A percentile compares a stretch with the other conserved stretches of the same genome.
These are phyloP conservation scores for Lactarius trivialis DNA, from an alignment of 768 basidiomycete genomes.

Conservation along the genomic window DNA sequence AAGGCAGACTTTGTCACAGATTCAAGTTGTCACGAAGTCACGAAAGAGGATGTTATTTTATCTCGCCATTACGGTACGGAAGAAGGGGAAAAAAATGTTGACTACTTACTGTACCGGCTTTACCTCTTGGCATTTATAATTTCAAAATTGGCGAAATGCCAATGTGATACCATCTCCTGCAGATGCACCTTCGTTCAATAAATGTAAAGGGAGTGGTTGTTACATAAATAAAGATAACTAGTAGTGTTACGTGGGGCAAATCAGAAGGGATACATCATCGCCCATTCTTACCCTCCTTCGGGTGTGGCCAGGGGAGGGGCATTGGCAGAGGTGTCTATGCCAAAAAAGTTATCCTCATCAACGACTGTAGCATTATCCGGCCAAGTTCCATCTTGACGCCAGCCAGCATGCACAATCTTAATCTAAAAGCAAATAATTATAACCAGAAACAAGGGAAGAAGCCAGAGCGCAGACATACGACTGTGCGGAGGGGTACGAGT, in stretches of 20 bases:
- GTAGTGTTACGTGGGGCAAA: background rate
- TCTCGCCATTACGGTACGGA: no score
- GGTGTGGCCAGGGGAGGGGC: background rate
- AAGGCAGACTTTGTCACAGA: no score
- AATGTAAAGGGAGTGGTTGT: background rate
- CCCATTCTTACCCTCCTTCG: background rate
- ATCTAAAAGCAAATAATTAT: slow-evolving; percentile 41
- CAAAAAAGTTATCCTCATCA: slow-evolving; percentile 23
- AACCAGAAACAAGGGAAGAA: slow-evolving; percentile 15
- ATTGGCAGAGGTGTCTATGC: background rate
- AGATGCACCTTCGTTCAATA: background rate
- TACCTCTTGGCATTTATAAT: no score
- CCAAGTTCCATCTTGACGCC: slow-evolving; percentile 76
- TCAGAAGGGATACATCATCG: background rate
- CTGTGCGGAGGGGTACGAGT: slow-evolving; percentile 55
- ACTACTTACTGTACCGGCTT: no score
- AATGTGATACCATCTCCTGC: background rate
- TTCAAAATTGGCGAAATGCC: background rate
- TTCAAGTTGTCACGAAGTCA: background rate
- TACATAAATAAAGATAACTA: background rate
- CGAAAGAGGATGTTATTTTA: no score
- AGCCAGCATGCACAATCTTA: slow-evolving; percentile 65
- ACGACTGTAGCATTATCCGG: slow-evolving; percentile 41
- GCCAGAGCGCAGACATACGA: slow-evolving; percentile 41
- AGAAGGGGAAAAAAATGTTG: no score